These are phyloP conservation scores for Plasmodium berghei DNA, from an alignment of 169 alveolate genomes.

Conservation along the genomic window DNA sequence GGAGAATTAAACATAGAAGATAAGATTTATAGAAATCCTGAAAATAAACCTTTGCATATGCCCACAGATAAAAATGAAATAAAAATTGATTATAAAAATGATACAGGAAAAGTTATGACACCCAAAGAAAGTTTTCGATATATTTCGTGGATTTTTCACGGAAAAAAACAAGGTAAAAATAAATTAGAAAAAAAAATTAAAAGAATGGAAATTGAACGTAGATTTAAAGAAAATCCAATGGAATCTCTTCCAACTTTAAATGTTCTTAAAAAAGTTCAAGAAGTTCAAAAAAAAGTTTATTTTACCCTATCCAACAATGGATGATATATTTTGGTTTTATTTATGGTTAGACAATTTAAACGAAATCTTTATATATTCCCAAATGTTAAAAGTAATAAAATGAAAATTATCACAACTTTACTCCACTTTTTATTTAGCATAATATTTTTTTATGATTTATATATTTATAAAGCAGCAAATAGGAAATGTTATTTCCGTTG, in stretches of 20 bases:
- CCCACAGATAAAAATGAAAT: constrained; percentile 79
- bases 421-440: too few relatives aligned
- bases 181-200: constrained; percentile 81
- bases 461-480: too few relatives aligned
- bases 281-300: constrained; percentile 79
- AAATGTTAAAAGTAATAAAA: not conserved
- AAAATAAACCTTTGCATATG: constrained; percentile 72
- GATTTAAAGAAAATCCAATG: constrained; percentile 80
- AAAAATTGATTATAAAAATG: constrained; percentile 80
- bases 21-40: constrained; percentile 75
- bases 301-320: constrained; percentile 59
- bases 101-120: constrained; percentile 83
- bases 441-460: too few relatives aligned
- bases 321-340: not conserved
- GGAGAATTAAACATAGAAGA: constrained; percentile 80
- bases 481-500: not conserved
- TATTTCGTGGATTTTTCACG: constrained; percentile 85
- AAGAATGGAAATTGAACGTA: constrained; percentile 82
- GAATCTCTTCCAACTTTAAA: constrained; percentile 85
- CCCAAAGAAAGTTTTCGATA: constrained; percentile 86
- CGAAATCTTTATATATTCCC: not conserved
- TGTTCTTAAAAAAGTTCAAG: constrained; percentile 81
- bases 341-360: too few relatives aligned
- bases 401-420: too few relatives aligned
- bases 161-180: constrained; percentile 84